These are phyloP conservation scores for Pleoardoris graminearum DNA, from an alignment of 2,329 filamentous ascomycete genomes.

Conservation along the genomic window DNA sequence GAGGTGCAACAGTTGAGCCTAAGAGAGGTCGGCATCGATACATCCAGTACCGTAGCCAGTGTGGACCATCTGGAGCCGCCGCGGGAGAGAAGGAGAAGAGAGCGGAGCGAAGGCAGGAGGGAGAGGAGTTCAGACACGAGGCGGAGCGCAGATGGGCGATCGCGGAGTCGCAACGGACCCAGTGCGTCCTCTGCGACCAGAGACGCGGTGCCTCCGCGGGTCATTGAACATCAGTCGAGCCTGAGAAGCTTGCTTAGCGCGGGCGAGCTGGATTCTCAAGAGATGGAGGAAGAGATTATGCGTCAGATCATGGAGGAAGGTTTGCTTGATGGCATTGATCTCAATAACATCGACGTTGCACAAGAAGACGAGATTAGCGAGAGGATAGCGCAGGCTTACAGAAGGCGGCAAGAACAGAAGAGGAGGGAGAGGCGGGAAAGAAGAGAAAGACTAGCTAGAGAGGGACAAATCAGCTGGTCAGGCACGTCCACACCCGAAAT, in stretches of 20 bases:
- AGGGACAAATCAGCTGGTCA: conserved; percentile 31
- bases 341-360: conserved; percentile 80
- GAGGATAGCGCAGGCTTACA: conserved; percentile 85
- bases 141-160: conserved; percentile 28
- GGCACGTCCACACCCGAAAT: conserved; percentile 27
- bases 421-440: conserved; percentile 48
- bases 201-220: conserved; percentile 49
- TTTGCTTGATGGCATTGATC: conserved; percentile 81
- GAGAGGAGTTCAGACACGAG: conserved; percentile 33
- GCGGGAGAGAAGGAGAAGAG: conserved; percentile 37
- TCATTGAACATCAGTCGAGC: conserved; percentile 87
- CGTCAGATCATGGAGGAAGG: conserved; percentile 88
- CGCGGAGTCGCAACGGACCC: conserved; percentile 31
- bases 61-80: conserved; percentile 31
- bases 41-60: conserved; percentile 48
- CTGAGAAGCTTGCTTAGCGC: conserved; percentile 81
- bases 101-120: conserved; percentile 47
- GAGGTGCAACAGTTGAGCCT: conserved; percentile 75
- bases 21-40: conserved; percentile 63
- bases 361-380: conserved; percentile 91
- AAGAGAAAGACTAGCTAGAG: conserved; percentile 46
- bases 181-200: conserved; percentile 21
- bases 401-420: conserved; percentile 70
- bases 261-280: conserved; percentile 73
- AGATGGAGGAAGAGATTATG: conserved; percentile 86